A percentile compares a stretch with the other conserved stretches of the same genome.
phyloP scores from a whole-genome alignment of 768 basidiomycete species.

The Lentinula lateritia region DNA sequence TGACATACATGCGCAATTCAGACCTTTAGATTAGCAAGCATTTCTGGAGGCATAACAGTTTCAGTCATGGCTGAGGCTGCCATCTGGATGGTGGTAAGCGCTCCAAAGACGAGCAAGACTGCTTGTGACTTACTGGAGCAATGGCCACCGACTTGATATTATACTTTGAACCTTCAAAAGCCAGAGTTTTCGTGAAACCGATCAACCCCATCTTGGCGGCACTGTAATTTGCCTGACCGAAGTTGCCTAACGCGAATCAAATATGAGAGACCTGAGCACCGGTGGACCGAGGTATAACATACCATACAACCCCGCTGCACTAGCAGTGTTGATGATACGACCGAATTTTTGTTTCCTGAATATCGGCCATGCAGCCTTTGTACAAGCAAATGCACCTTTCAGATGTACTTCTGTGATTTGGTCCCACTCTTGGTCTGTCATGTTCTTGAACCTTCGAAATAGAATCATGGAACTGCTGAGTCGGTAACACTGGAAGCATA shows the following conservation, averaged over 20 bases:
- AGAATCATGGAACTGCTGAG: not conserved
- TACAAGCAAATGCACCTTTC: constrained; percentile 89
- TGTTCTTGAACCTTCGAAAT: constrained; percentile 80
- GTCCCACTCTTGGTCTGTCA: constrained; percentile 94
- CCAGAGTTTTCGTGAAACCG: constrained; percentile 88
- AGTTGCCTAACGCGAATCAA: constrained; percentile 58
- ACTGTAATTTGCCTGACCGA: constrained; percentile 97
- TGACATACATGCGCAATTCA: not conserved
- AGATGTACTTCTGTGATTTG: constrained; percentile 85
- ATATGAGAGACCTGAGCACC: not conserved
- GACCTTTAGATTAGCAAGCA: constrained; percentile 83
- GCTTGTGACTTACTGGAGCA: constrained; percentile 62
- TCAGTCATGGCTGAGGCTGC: constrained; percentile 98
- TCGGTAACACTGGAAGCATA: constrained; percentile 10
- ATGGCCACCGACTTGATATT: constrained; percentile 83
- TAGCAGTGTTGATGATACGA: constrained; percentile 89
- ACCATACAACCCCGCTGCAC: constrained; percentile 93
- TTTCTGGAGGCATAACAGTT: constrained; percentile 90
- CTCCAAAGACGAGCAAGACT: not conserved
- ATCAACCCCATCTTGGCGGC: constrained; percentile 97
- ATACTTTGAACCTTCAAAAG: constrained; percentile 89
- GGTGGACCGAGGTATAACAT: constrained; percentile 13
- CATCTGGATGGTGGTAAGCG: constrained; percentile 39
- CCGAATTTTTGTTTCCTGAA: constrained; percentile 96
- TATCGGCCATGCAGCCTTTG: constrained; percentile 93